Percentiles rank a stretch among this genome's conserved stretches.
Evolutionary conservation across 129 eudicot genomes (phyloP).

Genomic region (Chrysanthemum seticuspe): DNA sequence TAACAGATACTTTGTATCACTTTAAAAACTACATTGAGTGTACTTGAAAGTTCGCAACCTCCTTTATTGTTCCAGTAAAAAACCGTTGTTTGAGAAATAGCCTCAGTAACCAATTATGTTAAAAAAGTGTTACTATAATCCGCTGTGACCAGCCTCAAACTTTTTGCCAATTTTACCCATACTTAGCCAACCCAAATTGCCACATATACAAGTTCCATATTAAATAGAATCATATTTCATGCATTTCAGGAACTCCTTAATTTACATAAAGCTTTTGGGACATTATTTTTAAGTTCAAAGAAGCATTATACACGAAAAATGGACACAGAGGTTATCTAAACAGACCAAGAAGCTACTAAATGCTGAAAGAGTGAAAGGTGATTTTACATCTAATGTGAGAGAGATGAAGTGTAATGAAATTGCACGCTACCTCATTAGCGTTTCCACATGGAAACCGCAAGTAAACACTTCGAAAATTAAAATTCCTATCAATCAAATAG

Average conservation of each 20-base stretch:
- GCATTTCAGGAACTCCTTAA: background rate
- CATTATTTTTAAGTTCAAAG: background rate
- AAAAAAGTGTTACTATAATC: too few species aligned
- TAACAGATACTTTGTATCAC: too few species aligned
- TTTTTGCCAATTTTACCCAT: too few species aligned
- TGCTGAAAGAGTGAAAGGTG: too few species aligned
- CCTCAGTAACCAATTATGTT: too few species aligned
- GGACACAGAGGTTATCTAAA: background rate
- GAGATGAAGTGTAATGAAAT: conserved; percentile 1
- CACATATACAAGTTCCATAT: background rate
- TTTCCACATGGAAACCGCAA: conserved; percentile 67
- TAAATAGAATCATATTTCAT: background rate
- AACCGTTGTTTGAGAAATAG: too few species aligned
- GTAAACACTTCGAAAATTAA: conserved; percentile 57
- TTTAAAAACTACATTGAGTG: too few species aligned
- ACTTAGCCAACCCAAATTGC: too few species aligned
- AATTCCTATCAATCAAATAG: conserved; percentile 62
- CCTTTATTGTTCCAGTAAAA: too few species aligned
- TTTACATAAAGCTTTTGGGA: conserved; percentile 1
- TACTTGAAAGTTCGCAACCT: too few species aligned
- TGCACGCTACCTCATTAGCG: conserved; percentile 44
- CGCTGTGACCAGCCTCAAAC: too few species aligned
- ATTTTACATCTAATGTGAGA: background rate
- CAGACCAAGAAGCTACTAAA: conserved; percentile 8
- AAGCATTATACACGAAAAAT: background rate